phyloP scores from a whole-genome alignment of 2,329 filamentous ascomycete genomes.

The Colletotrichum lini region DNA sequence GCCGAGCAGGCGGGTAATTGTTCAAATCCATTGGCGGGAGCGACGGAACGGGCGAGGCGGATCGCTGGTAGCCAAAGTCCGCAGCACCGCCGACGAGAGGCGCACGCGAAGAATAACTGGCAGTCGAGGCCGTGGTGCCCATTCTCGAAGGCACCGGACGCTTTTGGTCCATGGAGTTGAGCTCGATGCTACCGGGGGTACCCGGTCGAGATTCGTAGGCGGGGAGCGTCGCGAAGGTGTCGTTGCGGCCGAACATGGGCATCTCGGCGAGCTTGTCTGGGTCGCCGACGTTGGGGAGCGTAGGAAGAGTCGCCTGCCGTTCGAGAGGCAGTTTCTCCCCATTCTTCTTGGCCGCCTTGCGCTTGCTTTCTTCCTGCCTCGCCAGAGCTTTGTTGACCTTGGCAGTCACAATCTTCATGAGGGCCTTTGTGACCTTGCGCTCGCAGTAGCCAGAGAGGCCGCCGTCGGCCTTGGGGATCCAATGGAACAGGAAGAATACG shows the following conservation, averaged over 20 bases:
- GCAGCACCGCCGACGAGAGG: constrained; percentile 73
- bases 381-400: constrained; percentile 92
- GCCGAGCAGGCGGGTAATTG: constrained; percentile 50
- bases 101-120: constrained; percentile 75
- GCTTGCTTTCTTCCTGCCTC: constrained; percentile 77
- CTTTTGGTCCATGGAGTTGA: constrained; percentile 67
- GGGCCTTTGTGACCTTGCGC: constrained; percentile 88
- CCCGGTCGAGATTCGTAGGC: constrained; percentile 72
- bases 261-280: constrained; percentile 69
- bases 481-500: constrained; percentile 91
- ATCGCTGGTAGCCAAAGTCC: constrained; percentile 69
- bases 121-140: constrained; percentile 69
- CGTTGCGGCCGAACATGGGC: constrained; percentile 72
- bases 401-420: constrained; percentile 85
- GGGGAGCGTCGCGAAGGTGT: constrained; percentile 74
- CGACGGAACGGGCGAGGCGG: constrained; percentile 55
- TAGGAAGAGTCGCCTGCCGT: constrained; percentile 78
- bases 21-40: constrained; percentile 51
- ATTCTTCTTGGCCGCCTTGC: constrained; percentile 66
- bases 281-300: constrained; percentile 63
- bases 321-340: constrained; percentile 64
- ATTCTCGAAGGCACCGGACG: constrained; percentile 62
- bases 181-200: constrained; percentile 68
- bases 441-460: constrained; percentile 89
- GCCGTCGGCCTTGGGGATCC: constrained; percentile 86